Evolutionary conservation across 495 filamentous ascomycete genomes (phyloP).

Genomic region (Xylaria bambusicola): DNA sequence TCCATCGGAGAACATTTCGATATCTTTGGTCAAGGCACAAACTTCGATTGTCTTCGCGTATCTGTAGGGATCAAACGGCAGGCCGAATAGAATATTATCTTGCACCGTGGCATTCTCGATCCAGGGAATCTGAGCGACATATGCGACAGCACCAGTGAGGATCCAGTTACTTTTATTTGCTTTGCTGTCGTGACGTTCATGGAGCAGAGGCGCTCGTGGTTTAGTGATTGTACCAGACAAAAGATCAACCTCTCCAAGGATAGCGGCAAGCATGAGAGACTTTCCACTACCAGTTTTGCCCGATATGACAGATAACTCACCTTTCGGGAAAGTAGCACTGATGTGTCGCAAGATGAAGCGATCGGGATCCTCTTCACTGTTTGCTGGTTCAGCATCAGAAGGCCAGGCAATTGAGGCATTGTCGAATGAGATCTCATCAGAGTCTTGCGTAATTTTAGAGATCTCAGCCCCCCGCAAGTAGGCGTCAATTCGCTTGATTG

Average conservation of each 20-base stretch:
- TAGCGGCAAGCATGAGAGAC: constrained; percentile 63
- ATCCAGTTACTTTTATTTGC: constrained; percentile 71
- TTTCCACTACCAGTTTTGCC: constrained; percentile 71
- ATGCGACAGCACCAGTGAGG: constrained; percentile 67
- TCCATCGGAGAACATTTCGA: constrained; percentile 72
- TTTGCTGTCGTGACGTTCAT: constrained; percentile 54
- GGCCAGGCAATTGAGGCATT: constrained; percentile 79
- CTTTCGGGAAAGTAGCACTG: constrained; percentile 64
- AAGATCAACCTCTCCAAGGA: constrained; percentile 66
- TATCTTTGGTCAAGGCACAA: constrained; percentile 72
- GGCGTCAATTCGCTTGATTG: constrained; percentile 69
- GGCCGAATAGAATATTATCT: constrained; percentile 74
- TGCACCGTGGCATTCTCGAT: constrained; percentile 80
- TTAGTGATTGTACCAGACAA: constrained; percentile 53
- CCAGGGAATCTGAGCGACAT: constrained; percentile 82
- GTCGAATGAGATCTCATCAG: constrained; percentile 63
- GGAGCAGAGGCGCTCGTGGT: constrained; percentile 45
- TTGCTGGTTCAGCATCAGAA: constrained; percentile 47
- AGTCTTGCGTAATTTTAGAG: constrained; percentile 53
- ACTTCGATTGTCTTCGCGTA: constrained; percentile 67
- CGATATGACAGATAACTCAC: constrained; percentile 70
- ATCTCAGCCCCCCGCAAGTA: constrained; percentile 73
- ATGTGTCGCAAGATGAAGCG: constrained; percentile 64
- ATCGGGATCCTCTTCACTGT: constrained; percentile 48
- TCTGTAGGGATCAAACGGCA: constrained; percentile 64